A percentile compares a stretch with the other conserved stretches of the same genome.
These are phyloP conservation scores for Tolypocladium sp. DNA, from an alignment of 2,329 filamentous ascomycete species.

Conservation along the genomic window DNA sequence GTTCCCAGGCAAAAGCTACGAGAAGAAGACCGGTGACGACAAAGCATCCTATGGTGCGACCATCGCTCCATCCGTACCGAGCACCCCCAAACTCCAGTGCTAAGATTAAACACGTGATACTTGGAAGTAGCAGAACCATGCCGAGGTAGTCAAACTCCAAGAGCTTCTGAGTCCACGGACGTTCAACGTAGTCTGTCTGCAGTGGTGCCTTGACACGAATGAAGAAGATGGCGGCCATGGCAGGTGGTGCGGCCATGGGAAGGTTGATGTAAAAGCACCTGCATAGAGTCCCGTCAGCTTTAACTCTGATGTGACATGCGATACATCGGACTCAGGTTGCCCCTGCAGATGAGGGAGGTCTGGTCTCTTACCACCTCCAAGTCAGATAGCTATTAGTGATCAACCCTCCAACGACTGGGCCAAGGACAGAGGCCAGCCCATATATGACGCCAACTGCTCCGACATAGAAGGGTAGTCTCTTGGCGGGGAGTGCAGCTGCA, in stretches of 20 bases:
- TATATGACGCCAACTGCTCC: not conserved
- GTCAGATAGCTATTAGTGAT: constrained; percentile 1
- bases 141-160: not conserved
- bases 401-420: not conserved
- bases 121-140: not conserved
- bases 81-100: not conserved
- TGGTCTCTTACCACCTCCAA: not conserved
- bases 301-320: not conserved
- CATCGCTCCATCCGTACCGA: not conserved
- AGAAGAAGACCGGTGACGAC: not conserved
- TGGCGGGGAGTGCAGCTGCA: not conserved
- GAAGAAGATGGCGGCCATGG: not conserved
- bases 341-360: not conserved
- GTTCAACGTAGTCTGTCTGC: not conserved
- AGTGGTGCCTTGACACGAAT: not conserved
- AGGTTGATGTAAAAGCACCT: constrained; percentile 2
- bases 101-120: not conserved
- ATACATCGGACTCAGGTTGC: not conserved
- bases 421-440: not conserved
- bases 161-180: not conserved
- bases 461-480: not conserved
- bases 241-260: not conserved
- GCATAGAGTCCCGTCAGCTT: not conserved
- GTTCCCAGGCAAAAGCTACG: not conserved
- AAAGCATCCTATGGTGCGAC: not conserved